Base-by-base conservation (phyloP, 371 early-diverging fungal genomes). In the Mucor velutinosus region DNA sequence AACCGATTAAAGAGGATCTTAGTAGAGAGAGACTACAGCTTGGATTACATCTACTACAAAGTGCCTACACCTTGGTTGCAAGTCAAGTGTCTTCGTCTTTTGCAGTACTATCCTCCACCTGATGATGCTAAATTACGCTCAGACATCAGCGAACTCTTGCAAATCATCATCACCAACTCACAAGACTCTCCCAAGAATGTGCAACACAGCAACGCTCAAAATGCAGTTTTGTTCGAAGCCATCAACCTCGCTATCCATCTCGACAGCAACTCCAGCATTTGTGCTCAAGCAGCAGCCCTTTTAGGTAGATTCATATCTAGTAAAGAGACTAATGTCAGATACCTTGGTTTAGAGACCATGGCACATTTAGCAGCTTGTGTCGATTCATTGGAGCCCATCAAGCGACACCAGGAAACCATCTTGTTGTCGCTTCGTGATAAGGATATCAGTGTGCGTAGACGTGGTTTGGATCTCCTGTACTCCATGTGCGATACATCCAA, bases 51-150 rank as follows among this genome's bases (percentile, higher is more conserved):
- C 23, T 99, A 99, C 83, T 98, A 99, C 83, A 95, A 95, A 74
- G 95, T 98, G 37, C 96, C 98, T 0, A 93, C 91, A 37, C 99
- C 99, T 56, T 99, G 99, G 99, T 86, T 99, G 41, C 97, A 97
- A 76, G 92, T 97, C 70, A 97, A 97, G 74, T 88, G 98, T 27
- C 83, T 99, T 57, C 89, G 96, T 41, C 86, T 98, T 27, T 76
- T 99, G 57, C 98, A 97, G 79, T 95, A 97, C 78, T 97, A 92
- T 76, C 96, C 97, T 33, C 90, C 95, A 11, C 93, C 95, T 35
- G 89, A 88, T 64, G 87, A 88, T 61, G 62, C 79, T 19, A 87
- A 89, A 58, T 63, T 90, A 65, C 85, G 89, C 15, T 69, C 83
- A 19, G 83, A 87, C 71, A 78, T 94, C 32, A 87, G 90, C 63